A percentile compares a stretch with the other conserved stretches of the same genome.
Conservation (phyloP, 2,329 filamentous ascomycete species). For the Penicillium sp. region DNA sequence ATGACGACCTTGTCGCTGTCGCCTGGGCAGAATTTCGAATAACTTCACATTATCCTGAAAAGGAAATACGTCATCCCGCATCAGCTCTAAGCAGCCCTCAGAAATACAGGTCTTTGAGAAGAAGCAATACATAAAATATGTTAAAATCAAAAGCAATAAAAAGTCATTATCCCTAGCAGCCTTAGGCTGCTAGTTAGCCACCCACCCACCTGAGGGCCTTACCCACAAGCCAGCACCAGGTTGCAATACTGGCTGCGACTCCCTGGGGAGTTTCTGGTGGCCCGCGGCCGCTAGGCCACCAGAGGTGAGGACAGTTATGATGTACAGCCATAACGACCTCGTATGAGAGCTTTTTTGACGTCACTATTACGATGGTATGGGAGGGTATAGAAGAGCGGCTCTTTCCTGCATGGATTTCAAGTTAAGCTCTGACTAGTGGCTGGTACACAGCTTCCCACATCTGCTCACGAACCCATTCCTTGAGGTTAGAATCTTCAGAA, state of each 20-base stretch:
- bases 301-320: background rate
- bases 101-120: background rate
- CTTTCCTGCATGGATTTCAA: background rate
- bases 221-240: background rate
- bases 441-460: conserved; percentile 49
- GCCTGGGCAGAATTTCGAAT: background rate
- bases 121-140: background rate
- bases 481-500: conserved; percentile 36
- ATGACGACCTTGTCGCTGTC: background rate
- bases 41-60: background rate
- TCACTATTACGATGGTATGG: background rate
- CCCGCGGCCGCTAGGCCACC: background rate
- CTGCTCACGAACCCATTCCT: conserved; percentile 46
- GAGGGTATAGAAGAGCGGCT: background rate
- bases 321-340: background rate
- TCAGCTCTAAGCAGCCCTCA: background rate
- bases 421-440: conserved; percentile 32
- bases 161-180: background rate
- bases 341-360: background rate
- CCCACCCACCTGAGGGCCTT: background rate
- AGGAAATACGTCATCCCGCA: background rate
- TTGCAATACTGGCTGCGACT: background rate
- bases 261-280: background rate
- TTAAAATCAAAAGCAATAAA: background rate
- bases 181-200: background rate